phyloP scores from a whole-genome alignment of 331 rosid genomes.

The Malus hybrid region DNA sequence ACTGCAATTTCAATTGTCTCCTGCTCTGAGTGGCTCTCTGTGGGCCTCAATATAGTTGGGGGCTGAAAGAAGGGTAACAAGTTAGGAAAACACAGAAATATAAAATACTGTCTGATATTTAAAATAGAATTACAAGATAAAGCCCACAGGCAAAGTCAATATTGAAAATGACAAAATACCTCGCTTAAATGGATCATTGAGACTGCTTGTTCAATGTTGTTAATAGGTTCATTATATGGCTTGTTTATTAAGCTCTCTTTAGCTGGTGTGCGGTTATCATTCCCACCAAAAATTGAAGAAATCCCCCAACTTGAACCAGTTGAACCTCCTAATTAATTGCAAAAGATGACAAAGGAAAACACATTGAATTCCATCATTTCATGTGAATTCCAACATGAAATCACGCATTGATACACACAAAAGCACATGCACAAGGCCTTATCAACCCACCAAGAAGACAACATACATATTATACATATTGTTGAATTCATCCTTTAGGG shows the following conservation, averaged over 20 bases:
- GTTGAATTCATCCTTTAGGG: background rate
- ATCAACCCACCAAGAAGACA: background rate
- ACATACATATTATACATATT: background rate
- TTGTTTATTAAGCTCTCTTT: constrained; percentile 47
- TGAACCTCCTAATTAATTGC: constrained; percentile 41
- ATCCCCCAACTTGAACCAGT: constrained; percentile 70
- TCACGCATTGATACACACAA: background rate
- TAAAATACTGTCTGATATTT: background rate
- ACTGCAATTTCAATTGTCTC: constrained; percentile 60
- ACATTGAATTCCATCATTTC: background rate
- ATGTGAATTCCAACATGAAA: background rate
- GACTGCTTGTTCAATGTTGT: constrained; percentile 43
- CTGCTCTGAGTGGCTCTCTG: constrained; percentile 67
- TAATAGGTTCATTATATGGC: constrained; percentile 47
- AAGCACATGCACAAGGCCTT: background rate
- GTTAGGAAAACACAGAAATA: constrained; percentile 1
- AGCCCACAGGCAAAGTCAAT: constrained; percentile 3
- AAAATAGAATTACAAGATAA: background rate
- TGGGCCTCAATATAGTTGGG: constrained; percentile 71
- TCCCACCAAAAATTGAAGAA: constrained; percentile 69
- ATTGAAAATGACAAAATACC: constrained; percentile 32
- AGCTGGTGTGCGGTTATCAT: constrained; percentile 45
- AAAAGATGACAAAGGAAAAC: constrained; percentile 13
- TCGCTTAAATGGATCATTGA: constrained; percentile 75
- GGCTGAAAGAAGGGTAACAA: constrained; percentile 42